A percentile compares a stretch with the other conserved stretches of the same genome.
phyloP scores from a whole-genome alignment of 371 early-diverging fungal species.

The Mortierella sp. region DNA sequence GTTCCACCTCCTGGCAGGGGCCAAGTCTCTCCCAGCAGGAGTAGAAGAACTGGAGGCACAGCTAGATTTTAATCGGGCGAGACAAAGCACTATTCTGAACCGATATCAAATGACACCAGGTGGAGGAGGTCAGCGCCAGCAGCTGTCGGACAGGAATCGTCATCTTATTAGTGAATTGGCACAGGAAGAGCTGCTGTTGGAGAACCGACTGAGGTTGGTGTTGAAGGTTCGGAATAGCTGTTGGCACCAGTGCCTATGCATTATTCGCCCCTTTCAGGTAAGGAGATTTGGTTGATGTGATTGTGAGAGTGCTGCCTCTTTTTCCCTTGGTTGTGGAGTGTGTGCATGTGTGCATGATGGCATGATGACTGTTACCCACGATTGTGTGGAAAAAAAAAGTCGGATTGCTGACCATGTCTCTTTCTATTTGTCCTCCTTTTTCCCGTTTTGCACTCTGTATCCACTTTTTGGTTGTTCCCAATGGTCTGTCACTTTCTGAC shows the following conservation, averaged over 20 bases:
- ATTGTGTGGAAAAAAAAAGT: neutral
- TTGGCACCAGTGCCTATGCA: conserved; percentile 20
- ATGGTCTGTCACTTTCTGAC: neutral
- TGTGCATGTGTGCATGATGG: neutral
- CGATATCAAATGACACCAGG: conserved; percentile 31
- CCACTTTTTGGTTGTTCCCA: neutral
- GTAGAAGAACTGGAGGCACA: conserved; percentile 19
- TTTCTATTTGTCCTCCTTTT: neutral
- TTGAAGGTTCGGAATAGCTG: conserved; percentile 27
- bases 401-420: neutral
- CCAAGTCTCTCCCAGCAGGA: conserved; percentile 20
- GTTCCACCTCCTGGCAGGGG: conserved; percentile 29
- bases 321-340: neutral
- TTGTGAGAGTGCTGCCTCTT: neutral
- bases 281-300: neutral
- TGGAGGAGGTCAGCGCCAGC: conserved; percentile 3
- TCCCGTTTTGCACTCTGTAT: neutral
- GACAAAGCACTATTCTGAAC: conserved; percentile 30
- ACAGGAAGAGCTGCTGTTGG: conserved; percentile 53
- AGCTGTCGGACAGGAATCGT: conserved; percentile 61
- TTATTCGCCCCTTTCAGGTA: conserved; percentile 40
- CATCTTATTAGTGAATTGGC: conserved; percentile 63
- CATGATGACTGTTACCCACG: neutral
- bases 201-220: conserved; percentile 15
- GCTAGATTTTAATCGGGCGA: conserved; percentile 23